Evolutionary conservation across 208 protist species (phyloP).

Genomic region (Trypanosoma mega): DNA sequence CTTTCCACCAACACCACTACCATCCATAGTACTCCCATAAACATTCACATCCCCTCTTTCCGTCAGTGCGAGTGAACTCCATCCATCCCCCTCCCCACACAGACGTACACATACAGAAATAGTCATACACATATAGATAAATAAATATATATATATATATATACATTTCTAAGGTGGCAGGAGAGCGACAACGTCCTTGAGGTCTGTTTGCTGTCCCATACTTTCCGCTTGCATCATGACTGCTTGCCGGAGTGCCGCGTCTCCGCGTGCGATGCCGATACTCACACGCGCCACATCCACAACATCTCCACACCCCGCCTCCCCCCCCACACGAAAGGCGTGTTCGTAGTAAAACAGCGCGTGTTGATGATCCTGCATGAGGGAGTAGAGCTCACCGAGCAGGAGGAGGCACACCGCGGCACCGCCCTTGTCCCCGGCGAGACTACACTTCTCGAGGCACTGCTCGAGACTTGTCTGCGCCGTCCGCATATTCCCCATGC

Average conservation of each 20-base stretch:
- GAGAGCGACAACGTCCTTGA: constrained; percentile 50
- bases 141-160: neutral
- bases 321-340: constrained; percentile 77
- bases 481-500: constrained; percentile 74
- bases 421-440: constrained; percentile 78
- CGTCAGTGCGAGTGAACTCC: no score
- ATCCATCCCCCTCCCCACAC: no score
- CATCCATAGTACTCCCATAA: no score
- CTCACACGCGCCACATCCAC: constrained; percentile 78
- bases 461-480: constrained; percentile 77
- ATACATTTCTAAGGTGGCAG: constrained; percentile 38
- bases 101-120: no score
- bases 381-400: constrained; percentile 83
- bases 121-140: no score
- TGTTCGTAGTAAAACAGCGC: constrained; percentile 91
- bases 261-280: constrained; percentile 77
- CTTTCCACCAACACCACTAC: no score
- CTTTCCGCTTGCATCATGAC: constrained; percentile 52
- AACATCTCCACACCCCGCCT: constrained; percentile 65
- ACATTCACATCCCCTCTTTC: no score
- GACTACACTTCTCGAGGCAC: constrained; percentile 83
- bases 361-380: constrained; percentile 81
- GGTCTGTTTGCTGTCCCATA: constrained; percentile 61
- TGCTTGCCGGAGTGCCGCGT: constrained; percentile 56
- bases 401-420: constrained; percentile 83